Percentiles rank a stretch among this genome's conserved stretches.
These are phyloP conservation scores for Chloranthus sessilifolius DNA, from an alignment of 164 flowering plant genomes.

Conservation along the genomic window DNA sequence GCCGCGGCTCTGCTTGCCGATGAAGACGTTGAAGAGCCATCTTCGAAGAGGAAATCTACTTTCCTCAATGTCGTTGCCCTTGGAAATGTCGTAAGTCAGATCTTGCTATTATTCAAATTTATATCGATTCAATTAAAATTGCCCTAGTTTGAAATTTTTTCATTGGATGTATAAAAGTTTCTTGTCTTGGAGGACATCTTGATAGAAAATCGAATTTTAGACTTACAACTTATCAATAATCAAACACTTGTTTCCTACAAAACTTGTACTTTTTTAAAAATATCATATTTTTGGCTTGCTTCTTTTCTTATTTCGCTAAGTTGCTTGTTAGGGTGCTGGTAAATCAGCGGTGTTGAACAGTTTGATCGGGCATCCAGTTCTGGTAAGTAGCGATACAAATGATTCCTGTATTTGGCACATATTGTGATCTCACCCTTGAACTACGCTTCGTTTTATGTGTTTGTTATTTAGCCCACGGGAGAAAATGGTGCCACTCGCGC, in stretches of 20 bases:
- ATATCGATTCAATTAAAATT: too few species aligned
- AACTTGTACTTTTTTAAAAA: too few species aligned
- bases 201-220: too few species aligned
- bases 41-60: slow-evolving; percentile 55
- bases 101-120: too few species aligned
- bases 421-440: too few species aligned
- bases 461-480: slow-evolving; percentile 78
- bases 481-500: slow-evolving; percentile 99
- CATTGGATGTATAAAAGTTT: too few species aligned
- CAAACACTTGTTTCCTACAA: too few species aligned
- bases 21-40: slow-evolving; percentile 74
- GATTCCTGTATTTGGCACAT: too few species aligned
- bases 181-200: too few species aligned
- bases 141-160: too few species aligned
- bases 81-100: slow-evolving; percentile 91
- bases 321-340: slow-evolving; percentile 91
- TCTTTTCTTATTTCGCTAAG: slow-evolving; percentile 4
- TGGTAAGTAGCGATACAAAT: slow-evolving; percentile 69
- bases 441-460: not conserved
- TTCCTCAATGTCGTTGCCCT: slow-evolving; percentile 94
- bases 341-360: slow-evolving; percentile 95
- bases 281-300: too few species aligned
- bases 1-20: slow-evolving; percentile 86
- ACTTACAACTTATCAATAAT: too few species aligned
- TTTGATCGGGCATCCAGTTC: slow-evolving; percentile 91